These are phyloP conservation scores for Hymenoscyphus linearis DNA, from an alignment of 2,329 filamentous ascomycete species.

Conservation along the genomic window DNA sequence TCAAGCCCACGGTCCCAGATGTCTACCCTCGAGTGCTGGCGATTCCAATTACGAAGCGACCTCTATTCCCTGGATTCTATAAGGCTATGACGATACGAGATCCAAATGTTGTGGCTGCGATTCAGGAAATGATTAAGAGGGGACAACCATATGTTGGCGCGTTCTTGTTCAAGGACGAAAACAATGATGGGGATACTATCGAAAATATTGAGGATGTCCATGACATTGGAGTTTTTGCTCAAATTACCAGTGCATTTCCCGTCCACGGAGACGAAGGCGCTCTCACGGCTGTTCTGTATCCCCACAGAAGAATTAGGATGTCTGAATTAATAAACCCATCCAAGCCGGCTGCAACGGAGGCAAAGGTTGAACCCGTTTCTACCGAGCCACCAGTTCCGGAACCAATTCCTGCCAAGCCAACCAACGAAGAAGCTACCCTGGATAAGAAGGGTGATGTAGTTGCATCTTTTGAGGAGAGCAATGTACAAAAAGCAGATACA, in stretches of 20 bases:
- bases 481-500: constrained; percentile 51
- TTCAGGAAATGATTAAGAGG: constrained; percentile 93
- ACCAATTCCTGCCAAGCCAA: constrained; percentile 48
- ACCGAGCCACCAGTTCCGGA: constrained; percentile 50
- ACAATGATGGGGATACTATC: constrained; percentile 89
- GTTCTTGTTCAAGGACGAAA: constrained; percentile 95
- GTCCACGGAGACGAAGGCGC: constrained; percentile 79
- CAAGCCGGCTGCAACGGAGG: constrained; percentile 18
- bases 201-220: constrained; percentile 87
- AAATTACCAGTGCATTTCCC: constrained; percentile 94
- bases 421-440: constrained; percentile 46
- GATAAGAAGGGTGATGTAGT: constrained; percentile 91
- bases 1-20: constrained; percentile 87
- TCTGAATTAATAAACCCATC: constrained; percentile 71
- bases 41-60: constrained; percentile 89
- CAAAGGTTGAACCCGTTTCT: constrained; percentile 40
- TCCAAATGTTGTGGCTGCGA: constrained; percentile 82
- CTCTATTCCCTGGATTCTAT: constrained; percentile 95
- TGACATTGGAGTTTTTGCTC: constrained; percentile 93
- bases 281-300: constrained; percentile 90
- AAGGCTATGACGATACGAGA: constrained; percentile 97
- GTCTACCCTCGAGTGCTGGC: constrained; percentile 97
- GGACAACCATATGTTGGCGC: constrained; percentile 96
- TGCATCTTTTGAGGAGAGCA: constrained; percentile 88
- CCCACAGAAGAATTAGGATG: constrained; percentile 88